These are phyloP conservation scores for Aureobasidium namibiae DNA, from an alignment of 2,329 filamentous ascomycete genomes.

Conservation along the genomic window DNA sequence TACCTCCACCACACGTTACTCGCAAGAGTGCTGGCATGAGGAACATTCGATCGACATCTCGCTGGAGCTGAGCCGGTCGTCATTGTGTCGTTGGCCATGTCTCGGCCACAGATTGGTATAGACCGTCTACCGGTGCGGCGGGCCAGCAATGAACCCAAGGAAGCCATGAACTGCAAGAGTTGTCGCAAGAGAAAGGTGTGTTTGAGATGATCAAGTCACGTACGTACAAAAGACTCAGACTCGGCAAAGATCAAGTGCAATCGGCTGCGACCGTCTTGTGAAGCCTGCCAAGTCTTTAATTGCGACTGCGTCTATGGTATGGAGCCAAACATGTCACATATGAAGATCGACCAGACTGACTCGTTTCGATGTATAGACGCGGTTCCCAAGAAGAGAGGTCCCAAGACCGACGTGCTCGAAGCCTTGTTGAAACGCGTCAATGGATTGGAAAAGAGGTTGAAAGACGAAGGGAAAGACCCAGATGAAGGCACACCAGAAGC, in stretches of 20 bases:
- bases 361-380: slow-evolving; percentile 52
- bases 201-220: neutral
- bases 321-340: slow-evolving; percentile 19
- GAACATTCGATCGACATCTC: neutral
- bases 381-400: slow-evolving; percentile 79
- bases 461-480: slow-evolving; percentile 39
- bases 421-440: slow-evolving; percentile 78
- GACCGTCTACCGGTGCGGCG: slow-evolving; percentile 66
- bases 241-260: slow-evolving; percentile 80
- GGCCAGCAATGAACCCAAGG: slow-evolving; percentile 65
- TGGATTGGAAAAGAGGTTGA: slow-evolving; percentile 71
- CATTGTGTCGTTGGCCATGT: slow-evolving; percentile 40
- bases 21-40: slow-evolving; percentile 9
- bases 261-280: slow-evolving; percentile 71
- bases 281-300: slow-evolving; percentile 83
- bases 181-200: slow-evolving; percentile 83
- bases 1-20: neutral
- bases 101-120: slow-evolving; percentile 71
- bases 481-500: neutral
- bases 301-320: slow-evolving; percentile 82
- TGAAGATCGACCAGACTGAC: neutral
- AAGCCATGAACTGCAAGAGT: slow-evolving; percentile 94
- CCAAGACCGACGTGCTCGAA: slow-evolving; percentile 83
- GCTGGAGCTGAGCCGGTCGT: slow-evolving; percentile 7
- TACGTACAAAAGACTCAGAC: slow-evolving; percentile 8